Evolutionary conservation across 129 eudicot species (phyloP), one percentile per base, ranked within the genome.

Genomic region (Scalesia atractyloides): DNA sequence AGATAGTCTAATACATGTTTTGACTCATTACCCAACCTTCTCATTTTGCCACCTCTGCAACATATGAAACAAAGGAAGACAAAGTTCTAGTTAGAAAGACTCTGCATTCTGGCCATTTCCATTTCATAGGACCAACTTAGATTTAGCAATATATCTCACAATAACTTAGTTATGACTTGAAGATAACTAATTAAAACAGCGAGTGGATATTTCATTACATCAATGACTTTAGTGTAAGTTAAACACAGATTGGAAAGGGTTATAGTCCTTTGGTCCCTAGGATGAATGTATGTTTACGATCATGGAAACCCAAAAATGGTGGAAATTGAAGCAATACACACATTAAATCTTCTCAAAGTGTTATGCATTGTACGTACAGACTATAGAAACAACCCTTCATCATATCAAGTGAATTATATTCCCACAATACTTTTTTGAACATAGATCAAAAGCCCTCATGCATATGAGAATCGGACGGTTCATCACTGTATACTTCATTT

Each of bases 341-440:
- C 44, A 26, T 43, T 26, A n/a, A 60, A 57, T 13, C 66, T 60
- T 24, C 66, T 20, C 5, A 30, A 30, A 30, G 39, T 60, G 34
- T 30, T 30, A 60, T 14, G 18, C 10, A 30, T 12, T 9, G 13
- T 22, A 15, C 3, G 7, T n/a, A n/a, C n/a, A n/a, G n/a, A n/a
- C n/a, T n/a, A n/a, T 26, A 62, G 26, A 62, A 62, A 36, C 48
- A 62, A 34, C 14, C 68, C 48, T 36, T n/a, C 68, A n/a, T 62
- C 48, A 15, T 62, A 62, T 62, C 15, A 34, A 62, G 6, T 34
- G 5, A 33, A 34, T 2, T n/a, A 2, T 36, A n/a, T n/a, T n/a
- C n/a, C n/a, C n/a, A n/a, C n/a, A n/a, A n/a, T n/a, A n/a, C 6
- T 36, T 22, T 10, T 9, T 22, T 57, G 37, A 57, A 57, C 64